These are phyloP conservation scores for Claviceps sp. DNA, from an alignment of 2,329 filamentous ascomycete genomes.

Conservation along the genomic window DNA sequence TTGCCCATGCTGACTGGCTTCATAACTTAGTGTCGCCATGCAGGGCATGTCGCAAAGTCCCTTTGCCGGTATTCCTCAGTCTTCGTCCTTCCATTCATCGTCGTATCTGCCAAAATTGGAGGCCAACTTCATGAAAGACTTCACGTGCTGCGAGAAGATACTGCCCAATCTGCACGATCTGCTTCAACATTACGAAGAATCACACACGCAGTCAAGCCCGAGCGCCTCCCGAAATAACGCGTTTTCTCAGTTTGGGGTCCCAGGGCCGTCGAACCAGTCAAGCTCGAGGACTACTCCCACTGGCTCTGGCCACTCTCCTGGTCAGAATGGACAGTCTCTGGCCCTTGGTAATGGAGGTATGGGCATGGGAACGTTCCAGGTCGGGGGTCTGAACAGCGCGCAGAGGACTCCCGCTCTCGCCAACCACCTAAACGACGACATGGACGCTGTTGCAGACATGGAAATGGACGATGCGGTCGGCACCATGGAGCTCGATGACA, in stretches of 20 bases:
- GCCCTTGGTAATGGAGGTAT: conserved; percentile 17
- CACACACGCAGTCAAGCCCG: conserved; percentile 60
- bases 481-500: conserved; percentile 49
- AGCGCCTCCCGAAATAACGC: conserved; percentile 26
- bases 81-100: conserved; percentile 91
- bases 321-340: conserved; percentile 22
- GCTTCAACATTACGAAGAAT: conserved; percentile 91
- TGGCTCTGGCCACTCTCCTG: conserved; percentile 18
- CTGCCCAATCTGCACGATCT: conserved; percentile 88
- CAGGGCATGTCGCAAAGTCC: conserved; percentile 83
- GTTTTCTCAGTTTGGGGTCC: conserved; percentile 26
- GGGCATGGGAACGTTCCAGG: conserved; percentile 25
- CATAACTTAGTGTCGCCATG: conserved; percentile 67
- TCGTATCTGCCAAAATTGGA: conserved; percentile 95
- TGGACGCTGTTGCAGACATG: conserved; percentile 88
- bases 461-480: conserved; percentile 81
- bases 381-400: conserved; percentile 14
- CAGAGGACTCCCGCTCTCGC: conserved; percentile 31
- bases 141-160: conserved; percentile 83
- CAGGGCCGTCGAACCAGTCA: conserved; percentile 18
- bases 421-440: conserved; percentile 39
- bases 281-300: conserved; percentile 20
- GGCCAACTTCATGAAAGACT: conserved; percentile 95
- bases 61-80: conserved; percentile 49
- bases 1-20: neutral